Conservation (phyloP, 495 filamentous ascomycete species). For the Friedmanniomyces endolithicus region DNA sequence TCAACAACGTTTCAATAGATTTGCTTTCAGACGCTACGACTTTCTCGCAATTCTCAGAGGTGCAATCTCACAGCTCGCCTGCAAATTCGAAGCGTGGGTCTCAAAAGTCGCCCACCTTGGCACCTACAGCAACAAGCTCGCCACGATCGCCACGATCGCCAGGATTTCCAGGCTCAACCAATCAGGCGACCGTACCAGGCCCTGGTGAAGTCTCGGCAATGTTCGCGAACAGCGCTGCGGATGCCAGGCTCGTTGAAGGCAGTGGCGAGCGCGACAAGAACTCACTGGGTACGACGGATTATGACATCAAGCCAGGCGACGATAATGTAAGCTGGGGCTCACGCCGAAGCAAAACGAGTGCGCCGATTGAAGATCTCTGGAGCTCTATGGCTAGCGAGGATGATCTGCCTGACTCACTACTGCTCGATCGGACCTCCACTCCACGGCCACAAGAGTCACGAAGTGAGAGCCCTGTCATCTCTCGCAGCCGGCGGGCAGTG, state of each 20-base stretch:
- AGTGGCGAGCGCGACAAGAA: too few species aligned
- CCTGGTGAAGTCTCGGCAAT: too few species aligned
- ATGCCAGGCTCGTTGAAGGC: too few species aligned
- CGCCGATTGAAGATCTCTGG: slow-evolving; percentile 15
- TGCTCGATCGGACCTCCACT: slow-evolving; percentile 9
- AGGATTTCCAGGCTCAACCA: background rate
- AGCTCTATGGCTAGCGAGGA: slow-evolving; percentile 18
- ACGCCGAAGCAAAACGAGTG: slow-evolving; percentile 9
- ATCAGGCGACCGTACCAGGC: background rate
- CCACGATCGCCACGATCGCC: background rate
- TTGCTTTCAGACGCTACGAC: slow-evolving; percentile 11
- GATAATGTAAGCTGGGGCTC: slow-evolving; percentile 21
- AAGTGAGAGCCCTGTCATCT: background rate
- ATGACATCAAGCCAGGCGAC: slow-evolving; percentile 17
- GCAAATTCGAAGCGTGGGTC: background rate
- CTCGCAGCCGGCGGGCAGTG: slow-evolving; percentile 2
- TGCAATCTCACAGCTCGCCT: slow-evolving; percentile 1
- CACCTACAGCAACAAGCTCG: background rate
- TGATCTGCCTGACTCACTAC: slow-evolving; percentile 17
- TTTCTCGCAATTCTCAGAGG: slow-evolving; percentile 6
- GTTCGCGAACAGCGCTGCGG: too few species aligned
- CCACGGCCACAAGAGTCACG: background rate
- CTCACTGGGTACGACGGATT: background rate
- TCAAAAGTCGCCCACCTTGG: background rate
- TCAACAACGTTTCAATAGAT: slow-evolving; percentile 10